Base-by-base conservation (phyloP, 192 early-diverging fungal genomes). In the Coemansia sp. region DNA sequence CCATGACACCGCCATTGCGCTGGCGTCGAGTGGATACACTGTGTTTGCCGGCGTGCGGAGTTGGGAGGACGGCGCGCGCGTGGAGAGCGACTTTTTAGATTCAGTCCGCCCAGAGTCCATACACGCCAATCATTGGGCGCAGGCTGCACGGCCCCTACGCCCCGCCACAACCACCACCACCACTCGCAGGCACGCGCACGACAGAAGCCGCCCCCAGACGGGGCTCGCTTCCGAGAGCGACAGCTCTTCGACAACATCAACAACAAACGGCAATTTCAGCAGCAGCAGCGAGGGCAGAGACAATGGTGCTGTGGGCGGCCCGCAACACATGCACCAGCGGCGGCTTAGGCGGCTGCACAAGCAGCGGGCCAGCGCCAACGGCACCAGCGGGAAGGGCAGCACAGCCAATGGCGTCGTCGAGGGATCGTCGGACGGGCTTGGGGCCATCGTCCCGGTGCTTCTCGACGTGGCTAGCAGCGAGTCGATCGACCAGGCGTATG, bases 21-120 rank as follows among this genome's bases (percentile, higher is more conserved):
- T 84, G 38, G 82, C 82, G 3, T 48, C 68, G 31, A 38, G 47
- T 29, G 82, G 82, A 11, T 84, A 78, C 64, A 80, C 78, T 0
- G 82, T 84, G n/a, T 78, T 84, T 59, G 78, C 82, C 0, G 82
- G 77, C 6, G 82, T 84, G 59, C 74, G 82, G 14, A 65, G 63
- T 47, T 67, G 70, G 72, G 78, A 80, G 48, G 82, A 84, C 30
- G 82, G 78, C 4, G 68, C 70, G 23, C 62, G 68, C 25, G 67
- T 83, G 1, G 70, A 73, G 31, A 69, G 69, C 28, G 68, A 70
- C 38, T 82, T 82, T 61, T 23, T 67, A 9, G 64, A 65, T 6
- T 41, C 61, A 3, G 37, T 66, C 10, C n/a, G 58, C 10, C 63
- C 70, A 5, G 58, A 72, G 23, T 57, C 36, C 7, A 58, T 75